Conservation (phyloP, 2,329 filamentous ascomycete species). For the Botryotinia globosa region DNA sequence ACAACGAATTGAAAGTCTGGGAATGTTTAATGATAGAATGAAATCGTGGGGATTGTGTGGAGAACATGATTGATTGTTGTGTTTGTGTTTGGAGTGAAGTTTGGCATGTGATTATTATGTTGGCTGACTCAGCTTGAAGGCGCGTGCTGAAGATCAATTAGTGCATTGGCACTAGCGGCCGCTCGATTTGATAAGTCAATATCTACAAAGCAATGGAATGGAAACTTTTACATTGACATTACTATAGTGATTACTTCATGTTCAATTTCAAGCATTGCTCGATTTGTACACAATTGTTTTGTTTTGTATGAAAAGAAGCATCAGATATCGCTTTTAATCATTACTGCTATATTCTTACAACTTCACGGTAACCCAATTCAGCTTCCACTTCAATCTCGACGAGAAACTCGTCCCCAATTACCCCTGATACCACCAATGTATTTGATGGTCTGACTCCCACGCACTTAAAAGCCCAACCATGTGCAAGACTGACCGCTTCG, state of each 20-base stretch:
- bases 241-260: not conserved
- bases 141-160: not conserved
- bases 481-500: not conserved
- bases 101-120: slow-evolving; percentile 12
- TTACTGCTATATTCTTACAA: not conserved
- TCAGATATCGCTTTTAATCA: not conserved
- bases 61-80: not conserved
- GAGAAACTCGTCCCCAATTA: not conserved
- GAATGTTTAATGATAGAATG: not conserved
- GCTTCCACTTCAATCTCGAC: not conserved
- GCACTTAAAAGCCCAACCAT: not conserved
- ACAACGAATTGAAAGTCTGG: not conserved
- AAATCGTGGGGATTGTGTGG: slow-evolving; percentile 3
- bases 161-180: not conserved
- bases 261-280: not conserved
- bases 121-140: not conserved
- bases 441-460: not conserved
- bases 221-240: not conserved
- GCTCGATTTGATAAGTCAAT: not conserved
- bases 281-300: not conserved
- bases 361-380: not conserved
- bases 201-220: not conserved
- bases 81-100: not conserved
- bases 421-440: not conserved
- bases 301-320: not conserved